phyloP scores from a whole-genome alignment of 2,329 filamentous ascomycete genomes.

The Biscogniauxia mediterranea region DNA sequence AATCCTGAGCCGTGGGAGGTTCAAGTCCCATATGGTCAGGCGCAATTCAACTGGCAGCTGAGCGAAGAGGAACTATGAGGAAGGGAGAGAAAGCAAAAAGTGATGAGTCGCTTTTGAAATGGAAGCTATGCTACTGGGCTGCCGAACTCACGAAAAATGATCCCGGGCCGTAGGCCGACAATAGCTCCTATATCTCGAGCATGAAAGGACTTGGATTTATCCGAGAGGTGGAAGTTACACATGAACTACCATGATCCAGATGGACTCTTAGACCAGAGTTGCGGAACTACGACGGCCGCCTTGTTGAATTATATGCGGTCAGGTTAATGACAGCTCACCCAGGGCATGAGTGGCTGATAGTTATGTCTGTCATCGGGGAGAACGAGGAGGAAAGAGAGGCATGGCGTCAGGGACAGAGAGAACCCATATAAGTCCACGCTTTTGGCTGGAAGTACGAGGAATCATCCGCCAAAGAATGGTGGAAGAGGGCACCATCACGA shows the following conservation, averaged over 20 bases:
- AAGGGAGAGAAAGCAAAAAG: not conserved
- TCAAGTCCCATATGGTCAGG: constrained; percentile 47
- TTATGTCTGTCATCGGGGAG: no score
- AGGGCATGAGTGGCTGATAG: no score
- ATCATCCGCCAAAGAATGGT: no score
- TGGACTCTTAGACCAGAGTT: no score
- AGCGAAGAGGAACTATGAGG: constrained; percentile 39
- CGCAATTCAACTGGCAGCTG: constrained; percentile 47
- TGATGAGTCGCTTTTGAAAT: not conserved
- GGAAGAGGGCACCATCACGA: no score
- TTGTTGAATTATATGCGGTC: no score
- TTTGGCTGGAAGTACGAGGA: no score
- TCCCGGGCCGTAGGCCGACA: not conserved
- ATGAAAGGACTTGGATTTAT: not conserved
- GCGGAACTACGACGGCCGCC: no score
- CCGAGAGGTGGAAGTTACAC: not conserved
- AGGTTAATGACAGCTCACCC: no score
- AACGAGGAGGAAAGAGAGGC: no score
- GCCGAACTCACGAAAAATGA: constrained; percentile 16
- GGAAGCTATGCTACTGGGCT: not conserved
- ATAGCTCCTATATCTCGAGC: not conserved
- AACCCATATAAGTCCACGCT: no score
- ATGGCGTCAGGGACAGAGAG: no score
- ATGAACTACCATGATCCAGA: not conserved
- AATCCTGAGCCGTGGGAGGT: constrained; percentile 41